Percentiles rank a stretch among this genome's conserved stretches.
phyloP scores from a whole-genome alignment of 306 rosid species.

The Dryas alaskensis region DNA sequence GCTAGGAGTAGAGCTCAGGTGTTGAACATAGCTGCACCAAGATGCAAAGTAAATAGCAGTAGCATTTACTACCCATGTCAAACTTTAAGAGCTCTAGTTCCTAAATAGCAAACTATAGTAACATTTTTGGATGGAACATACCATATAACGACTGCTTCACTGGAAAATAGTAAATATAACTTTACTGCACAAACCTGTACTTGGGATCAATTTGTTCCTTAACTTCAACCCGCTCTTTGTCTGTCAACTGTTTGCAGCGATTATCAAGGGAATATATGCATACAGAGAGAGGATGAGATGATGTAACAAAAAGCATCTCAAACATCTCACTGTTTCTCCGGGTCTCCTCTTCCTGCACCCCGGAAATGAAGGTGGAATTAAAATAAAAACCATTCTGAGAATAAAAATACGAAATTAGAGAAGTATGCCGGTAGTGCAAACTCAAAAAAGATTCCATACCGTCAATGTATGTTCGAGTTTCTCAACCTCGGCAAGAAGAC shows the following conservation, averaged over 20 bases:
- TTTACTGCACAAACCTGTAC: conserved; percentile 54
- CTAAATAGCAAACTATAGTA: neutral
- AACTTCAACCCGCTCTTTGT: conserved; percentile 57
- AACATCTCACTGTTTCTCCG: conserved; percentile 75
- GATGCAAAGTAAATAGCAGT: neutral
- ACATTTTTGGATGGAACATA: neutral
- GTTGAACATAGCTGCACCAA: neutral
- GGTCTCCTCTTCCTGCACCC: conserved; percentile 63
- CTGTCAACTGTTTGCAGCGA: conserved; percentile 66
- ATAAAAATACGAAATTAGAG: neutral
- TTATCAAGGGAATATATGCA: conserved; percentile 91
- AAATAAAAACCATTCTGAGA: neutral
- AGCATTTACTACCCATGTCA: too few relatives aligned
- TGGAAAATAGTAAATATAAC: too few relatives aligned
- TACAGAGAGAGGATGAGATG: conserved; percentile 92
- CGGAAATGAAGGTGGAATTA: neutral
- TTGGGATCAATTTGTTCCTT: conserved; percentile 78
- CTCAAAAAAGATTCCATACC: conserved; percentile 39
- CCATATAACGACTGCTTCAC: too few relatives aligned
- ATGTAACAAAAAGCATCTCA: conserved; percentile 85
- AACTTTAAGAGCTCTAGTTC: neutral
- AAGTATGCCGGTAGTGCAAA: neutral
- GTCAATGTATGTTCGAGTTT: conserved; percentile 70
- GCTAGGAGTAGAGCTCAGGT: neutral
- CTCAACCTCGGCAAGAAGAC: conserved; percentile 81